phyloP scores from a whole-genome alignment of 805 yeast genomes.

The Lipomyces spencermartinsiae region DNA sequence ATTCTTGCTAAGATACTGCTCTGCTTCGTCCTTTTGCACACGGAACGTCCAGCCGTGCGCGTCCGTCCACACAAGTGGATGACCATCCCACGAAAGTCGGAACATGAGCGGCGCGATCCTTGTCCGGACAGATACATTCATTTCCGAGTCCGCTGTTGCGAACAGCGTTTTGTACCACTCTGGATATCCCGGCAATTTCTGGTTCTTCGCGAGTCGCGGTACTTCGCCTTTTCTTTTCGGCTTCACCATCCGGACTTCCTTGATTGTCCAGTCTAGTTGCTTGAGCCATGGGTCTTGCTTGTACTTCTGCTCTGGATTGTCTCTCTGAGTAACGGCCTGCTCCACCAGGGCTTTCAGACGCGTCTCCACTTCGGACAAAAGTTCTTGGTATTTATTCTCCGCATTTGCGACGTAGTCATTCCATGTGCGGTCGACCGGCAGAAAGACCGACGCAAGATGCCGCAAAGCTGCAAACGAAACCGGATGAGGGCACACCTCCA shows the following conservation, averaged over 20 bases:
- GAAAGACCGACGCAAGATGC: conserved; percentile 70
- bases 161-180: conserved; percentile 82
- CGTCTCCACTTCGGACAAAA: conserved; percentile 60
- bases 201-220: conserved; percentile 57
- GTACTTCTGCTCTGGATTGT: conserved; percentile 44
- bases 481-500: conserved; percentile 83
- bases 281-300: conserved; percentile 83
- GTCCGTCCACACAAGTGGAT: conserved; percentile 82
- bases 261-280: conserved; percentile 86
- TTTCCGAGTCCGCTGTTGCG: conserved; percentile 49
- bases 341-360: conserved; percentile 67
- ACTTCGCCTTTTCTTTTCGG: conserved; percentile 62
- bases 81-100: conserved; percentile 81
- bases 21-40: conserved; percentile 51
- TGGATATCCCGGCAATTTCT: conserved; percentile 88
- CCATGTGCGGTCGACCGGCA: conserved; percentile 84
- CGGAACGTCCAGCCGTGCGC: conserved; percentile 88
- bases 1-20: conserved; percentile 48
- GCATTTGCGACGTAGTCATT: conserved; percentile 68
- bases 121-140: conserved; percentile 72
- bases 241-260: conserved; percentile 60
- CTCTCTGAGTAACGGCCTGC: conserved; percentile 58
- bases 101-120: conserved; percentile 78
- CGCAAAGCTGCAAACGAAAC: conserved; percentile 88
- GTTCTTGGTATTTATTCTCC: conserved; percentile 68